Conservation (phyloP, 2,329 filamentous ascomycete genomes). For the Colletotrichum incanum region DNA sequence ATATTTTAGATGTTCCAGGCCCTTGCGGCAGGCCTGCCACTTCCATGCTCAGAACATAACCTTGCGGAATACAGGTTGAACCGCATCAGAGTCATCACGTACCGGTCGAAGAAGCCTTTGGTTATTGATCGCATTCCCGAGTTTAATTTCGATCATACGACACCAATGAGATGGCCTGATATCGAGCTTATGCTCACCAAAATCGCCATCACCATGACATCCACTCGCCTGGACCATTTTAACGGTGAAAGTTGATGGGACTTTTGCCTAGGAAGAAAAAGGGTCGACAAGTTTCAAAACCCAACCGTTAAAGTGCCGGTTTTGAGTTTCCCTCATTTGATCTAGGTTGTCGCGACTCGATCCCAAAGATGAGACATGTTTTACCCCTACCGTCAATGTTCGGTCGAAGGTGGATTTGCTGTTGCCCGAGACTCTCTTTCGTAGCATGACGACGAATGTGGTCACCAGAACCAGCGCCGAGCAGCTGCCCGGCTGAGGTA, state of each 20-base stretch:
- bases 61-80: neutral
- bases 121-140: neutral
- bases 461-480: neutral
- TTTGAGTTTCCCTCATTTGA: neutral
- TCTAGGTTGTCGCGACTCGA: neutral
- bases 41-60: neutral
- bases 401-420: neutral
- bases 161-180: neutral
- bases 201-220: neutral
- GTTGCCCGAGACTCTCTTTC: neutral
- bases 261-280: too few relatives aligned
- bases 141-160: neutral
- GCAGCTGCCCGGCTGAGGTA: neutral
- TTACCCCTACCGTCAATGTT: neutral
- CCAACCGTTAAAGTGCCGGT: neutral
- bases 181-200: neutral
- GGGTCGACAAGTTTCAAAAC: too few relatives aligned
- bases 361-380: neutral
- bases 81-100: neutral
- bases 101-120: neutral
- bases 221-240: neutral
- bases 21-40: neutral
- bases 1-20: neutral
- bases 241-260: too few relatives aligned
- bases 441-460: neutral